Evolutionary conservation across 2,329 filamentous ascomycete genomes (phyloP), one percentile per base, ranked within the genome.

Genomic region (Ophiostoma fasciatum): DNA sequence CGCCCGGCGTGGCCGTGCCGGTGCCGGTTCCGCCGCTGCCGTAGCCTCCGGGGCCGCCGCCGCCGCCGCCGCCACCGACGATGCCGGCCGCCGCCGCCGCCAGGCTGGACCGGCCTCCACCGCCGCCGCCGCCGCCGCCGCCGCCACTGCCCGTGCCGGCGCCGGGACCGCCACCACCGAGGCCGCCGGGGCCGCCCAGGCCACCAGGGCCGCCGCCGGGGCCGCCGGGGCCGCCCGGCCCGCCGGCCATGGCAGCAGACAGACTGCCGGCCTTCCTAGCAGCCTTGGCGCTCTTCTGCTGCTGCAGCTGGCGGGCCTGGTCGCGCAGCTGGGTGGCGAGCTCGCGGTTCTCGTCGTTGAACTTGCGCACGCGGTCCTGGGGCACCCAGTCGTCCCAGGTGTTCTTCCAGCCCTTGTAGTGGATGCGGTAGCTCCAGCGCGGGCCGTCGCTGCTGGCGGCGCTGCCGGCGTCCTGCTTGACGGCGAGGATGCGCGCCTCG

Each of bases 331-430:
- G 78, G 37, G 66, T 65, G 17, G 88, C 85, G 26, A 98, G 71
- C 53, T 93, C 84, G 52, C 83, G 82, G 61, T 96, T 94, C 60
- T 96, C 90, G 38, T 93, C 84, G 35, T 78, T 94, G 55, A 88
- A 80, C 61, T 94, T 94, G 52, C 87, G 79, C 42, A 98, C 78
- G 46, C 90, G 82, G 56, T 96, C 88, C 58, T 85, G 78, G 17
- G 82, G 74, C 30, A 96, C 90, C 88, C 88, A 96, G 62, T 98
- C 90, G 62, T 98, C 90, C 90, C 90, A 98, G 69, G 85, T 94
- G 57, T 88, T 87, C 67, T 98, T 98, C 90, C 90, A 98, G 51
- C 90, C 90, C 60, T 96, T 96, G 65, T 98, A 98, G 60, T 98
- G 90, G 37, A 98, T 82, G 52, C 82, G 82, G 63, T 93, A 98